phyloP scores from a whole-genome alignment of 371 early-diverging fungal genomes.

The Mortierella sp. region DNA sequence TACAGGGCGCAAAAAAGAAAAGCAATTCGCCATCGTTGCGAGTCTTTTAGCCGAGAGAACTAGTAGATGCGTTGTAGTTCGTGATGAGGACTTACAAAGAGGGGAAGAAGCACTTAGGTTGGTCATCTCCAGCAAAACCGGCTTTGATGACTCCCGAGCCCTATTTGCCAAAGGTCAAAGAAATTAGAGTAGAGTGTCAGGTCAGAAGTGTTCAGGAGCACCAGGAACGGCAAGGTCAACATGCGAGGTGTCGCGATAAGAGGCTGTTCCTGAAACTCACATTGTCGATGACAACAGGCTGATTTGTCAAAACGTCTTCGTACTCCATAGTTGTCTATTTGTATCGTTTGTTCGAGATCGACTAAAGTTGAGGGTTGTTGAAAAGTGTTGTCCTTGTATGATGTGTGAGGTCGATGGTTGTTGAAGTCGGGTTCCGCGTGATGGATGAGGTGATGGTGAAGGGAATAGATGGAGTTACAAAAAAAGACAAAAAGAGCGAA shows the following conservation, averaged over 20 bases:
- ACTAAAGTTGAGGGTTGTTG: background rate
- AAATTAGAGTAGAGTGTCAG: background rate
- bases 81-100: slow-evolving; percentile 42
- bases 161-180: slow-evolving; percentile 74
- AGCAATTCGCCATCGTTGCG: background rate
- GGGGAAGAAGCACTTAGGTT: slow-evolving; percentile 79
- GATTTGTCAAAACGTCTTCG: slow-evolving; percentile 94
- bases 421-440: no score
- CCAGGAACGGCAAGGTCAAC: no score
- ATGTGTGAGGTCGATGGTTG: background rate
- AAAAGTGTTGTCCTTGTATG: background rate
- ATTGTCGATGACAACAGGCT: slow-evolving; percentile 84
- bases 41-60: background rate
- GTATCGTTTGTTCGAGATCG: slow-evolving; percentile 20
- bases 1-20: background rate
- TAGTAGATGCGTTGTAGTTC: background rate
- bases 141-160: slow-evolving; percentile 99
- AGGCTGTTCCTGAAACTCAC: slow-evolving; percentile 57
- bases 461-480: no score
- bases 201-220: slow-evolving; percentile 16
- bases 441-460: slow-evolving; percentile 8
- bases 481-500: no score
- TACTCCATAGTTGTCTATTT: slow-evolving; percentile 69
- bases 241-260: background rate
- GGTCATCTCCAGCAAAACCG: slow-evolving; percentile 99